A percentile compares a stretch with the other conserved stretches of the same genome.
Evolutionary conservation across 2,329 filamentous ascomycete genomes (phyloP).

Genomic region (Stachybotrys chartarum): DNA sequence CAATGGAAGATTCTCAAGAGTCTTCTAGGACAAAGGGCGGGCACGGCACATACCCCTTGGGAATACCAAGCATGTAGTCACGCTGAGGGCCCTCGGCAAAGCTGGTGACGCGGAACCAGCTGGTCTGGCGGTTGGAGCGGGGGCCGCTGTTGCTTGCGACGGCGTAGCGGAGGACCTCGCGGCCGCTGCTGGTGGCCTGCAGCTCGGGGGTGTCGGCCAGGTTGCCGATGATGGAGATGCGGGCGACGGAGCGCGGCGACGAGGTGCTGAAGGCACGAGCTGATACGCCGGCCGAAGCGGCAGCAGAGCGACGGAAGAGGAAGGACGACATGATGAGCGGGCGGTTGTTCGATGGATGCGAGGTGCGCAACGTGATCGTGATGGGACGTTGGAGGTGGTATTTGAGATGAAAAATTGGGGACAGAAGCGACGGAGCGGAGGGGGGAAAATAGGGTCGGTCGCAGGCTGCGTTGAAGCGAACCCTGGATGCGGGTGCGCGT

Average conservation of each 20-base stretch:
- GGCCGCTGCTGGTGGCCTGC: conserved; percentile 59
- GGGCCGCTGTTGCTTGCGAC: conserved; percentile 63
- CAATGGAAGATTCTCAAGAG: not conserved
- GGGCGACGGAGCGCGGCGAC: conserved; percentile 58
- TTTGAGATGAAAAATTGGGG: not conserved
- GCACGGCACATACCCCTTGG: conserved; percentile 68
- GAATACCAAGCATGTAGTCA: conserved; percentile 65
- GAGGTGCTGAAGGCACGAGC: conserved; percentile 73
- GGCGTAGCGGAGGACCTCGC: conserved; percentile 69
- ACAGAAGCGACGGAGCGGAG: not conserved
- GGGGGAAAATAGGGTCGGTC: not conserved
- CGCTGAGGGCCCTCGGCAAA: conserved; percentile 66
- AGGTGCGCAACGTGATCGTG: too few species aligned
- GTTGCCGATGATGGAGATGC: conserved; percentile 81
- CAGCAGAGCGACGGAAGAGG: conserved; percentile 43
- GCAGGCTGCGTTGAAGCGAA: not conserved
- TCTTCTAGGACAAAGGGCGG: not conserved
- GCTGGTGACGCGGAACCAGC: conserved; percentile 76
- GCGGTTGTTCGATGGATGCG: not conserved
- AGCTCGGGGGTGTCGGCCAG: conserved; percentile 75
- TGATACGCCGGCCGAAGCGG: conserved; percentile 36
- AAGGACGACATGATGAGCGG: conserved; percentile 33
- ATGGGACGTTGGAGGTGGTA: conserved; percentile 2
- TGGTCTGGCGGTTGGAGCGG: conserved; percentile 65
- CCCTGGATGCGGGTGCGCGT: not conserved